Evolutionary conservation across 208 protist species (phyloP), one percentile per base, ranked within the genome.

Genomic region (Leishmania major): DNA sequence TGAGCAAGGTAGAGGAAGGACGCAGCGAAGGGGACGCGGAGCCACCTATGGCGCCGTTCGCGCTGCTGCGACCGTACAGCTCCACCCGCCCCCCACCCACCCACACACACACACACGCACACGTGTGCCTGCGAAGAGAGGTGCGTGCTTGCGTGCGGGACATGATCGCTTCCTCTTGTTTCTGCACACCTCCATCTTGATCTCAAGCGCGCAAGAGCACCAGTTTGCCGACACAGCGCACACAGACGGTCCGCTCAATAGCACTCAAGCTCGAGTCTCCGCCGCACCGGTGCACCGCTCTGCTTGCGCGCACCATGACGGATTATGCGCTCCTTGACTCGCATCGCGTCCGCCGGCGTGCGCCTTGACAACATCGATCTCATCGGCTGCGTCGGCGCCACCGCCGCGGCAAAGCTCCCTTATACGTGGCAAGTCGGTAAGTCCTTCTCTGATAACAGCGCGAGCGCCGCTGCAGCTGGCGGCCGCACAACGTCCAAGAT

Each of bases 401-500:
- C 19, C 71, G 66, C 70, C 53, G 40, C 53, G 0, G 11, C 55
- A n/a, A 49, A 49, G 45, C 45, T 8, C 8, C 28, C 75, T 79
- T 45, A 40, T 10, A 75, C 71, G 78, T 25, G 90, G 89, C 8
- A 87, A 89, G 80, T 15, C 85, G 43, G 88, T 92, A 43, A 80
- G 77, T 28, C 89, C 11, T 94, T 92, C 67, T 90, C 92, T 49
- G 88, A 91, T 37, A 90, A 91, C 62, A 84, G 82, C 59, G 70
- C 77, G 35, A 88, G 82, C 64, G 85, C 88, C 7, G 88, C 85
- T 35, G 89, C 83, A 25, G 79, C 85, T 1, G 81, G 84, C 47
- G 91, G 91, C 17, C 81, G 78, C 37, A 84, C 92, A 28, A 88
- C 87, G n/a, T 87, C 91, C 2, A 85, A 88, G 53, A 91, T 97